Percentiles rank a stretch among this genome's conserved stretches.
These are phyloP conservation scores for Curvularia verruculosa DNA, from an alignment of 2,329 filamentous ascomycete genomes.

Conservation along the genomic window DNA sequence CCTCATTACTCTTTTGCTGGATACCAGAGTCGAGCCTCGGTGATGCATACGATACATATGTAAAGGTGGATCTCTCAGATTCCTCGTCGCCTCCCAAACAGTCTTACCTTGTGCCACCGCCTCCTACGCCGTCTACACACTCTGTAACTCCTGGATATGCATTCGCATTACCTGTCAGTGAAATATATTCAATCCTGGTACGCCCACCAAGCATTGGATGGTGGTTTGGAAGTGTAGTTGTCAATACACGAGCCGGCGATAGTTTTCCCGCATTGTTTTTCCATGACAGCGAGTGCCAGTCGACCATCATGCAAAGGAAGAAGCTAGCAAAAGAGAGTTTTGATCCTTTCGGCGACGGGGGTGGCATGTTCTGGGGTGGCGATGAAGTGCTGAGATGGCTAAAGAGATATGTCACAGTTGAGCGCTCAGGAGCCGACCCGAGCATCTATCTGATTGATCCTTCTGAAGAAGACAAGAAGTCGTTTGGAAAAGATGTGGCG, in stretches of 20 bases:
- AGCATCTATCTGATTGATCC: conserved; percentile 93
- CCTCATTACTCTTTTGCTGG: conserved; percentile 89
- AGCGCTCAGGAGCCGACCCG: conserved; percentile 83
- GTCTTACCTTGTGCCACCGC: conserved; percentile 88
- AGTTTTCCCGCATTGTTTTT: conserved; percentile 97
- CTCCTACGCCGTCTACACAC: conserved; percentile 82
- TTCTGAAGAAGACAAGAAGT: conserved; percentile 78
- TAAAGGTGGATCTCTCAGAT: conserved; percentile 91
- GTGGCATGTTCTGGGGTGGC: conserved; percentile 95
- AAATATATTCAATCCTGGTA: conserved; percentile 88
- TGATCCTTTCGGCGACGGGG: conserved; percentile 84
- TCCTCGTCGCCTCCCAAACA: conserved; percentile 81
- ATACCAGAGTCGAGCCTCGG: conserved; percentile 87
- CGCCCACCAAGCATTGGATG: conserved; percentile 92
- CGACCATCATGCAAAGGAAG: conserved; percentile 92
- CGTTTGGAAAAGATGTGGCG: conserved; percentile 70
- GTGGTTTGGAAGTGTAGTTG: conserved; percentile 97
- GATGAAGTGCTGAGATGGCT: conserved; percentile 95
- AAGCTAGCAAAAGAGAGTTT: conserved; percentile 82
- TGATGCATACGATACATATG: conserved; percentile 82
- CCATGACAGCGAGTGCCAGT: conserved; percentile 95
- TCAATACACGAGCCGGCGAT: conserved; percentile 89
- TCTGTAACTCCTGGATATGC: conserved; percentile 77
- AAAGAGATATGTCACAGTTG: conserved; percentile 79
- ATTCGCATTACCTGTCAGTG: conserved; percentile 87